phyloP scores from a whole-genome alignment of 169 alveolate species.

The Perkinsus chesapeaki region DNA sequence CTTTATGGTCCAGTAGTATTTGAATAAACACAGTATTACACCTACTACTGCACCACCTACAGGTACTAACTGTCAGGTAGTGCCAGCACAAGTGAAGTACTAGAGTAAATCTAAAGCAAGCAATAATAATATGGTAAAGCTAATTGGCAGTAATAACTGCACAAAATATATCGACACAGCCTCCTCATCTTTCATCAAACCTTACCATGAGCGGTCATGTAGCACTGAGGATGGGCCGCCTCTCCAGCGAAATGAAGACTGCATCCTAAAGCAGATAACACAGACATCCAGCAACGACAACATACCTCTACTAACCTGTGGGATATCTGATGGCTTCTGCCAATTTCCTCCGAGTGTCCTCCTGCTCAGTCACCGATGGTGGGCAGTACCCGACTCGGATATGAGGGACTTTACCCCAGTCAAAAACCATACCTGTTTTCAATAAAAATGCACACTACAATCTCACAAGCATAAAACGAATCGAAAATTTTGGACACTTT shows the following conservation, averaged over 20 bases:
- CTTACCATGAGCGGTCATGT: background rate
- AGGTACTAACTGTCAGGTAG: too few species aligned
- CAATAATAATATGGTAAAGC: too few species aligned
- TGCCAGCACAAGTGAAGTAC: too few species aligned
- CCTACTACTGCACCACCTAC: too few species aligned
- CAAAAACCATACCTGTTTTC: background rate
- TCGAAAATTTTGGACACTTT: too few species aligned
- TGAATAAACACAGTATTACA: too few species aligned
- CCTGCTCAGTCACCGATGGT: background rate
- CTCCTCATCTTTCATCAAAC: background rate
- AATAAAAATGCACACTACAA: too few species aligned
- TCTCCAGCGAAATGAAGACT: background rate
- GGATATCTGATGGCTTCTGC: background rate
- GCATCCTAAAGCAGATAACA: background rate
- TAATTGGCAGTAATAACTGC: too few species aligned
- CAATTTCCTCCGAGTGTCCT: background rate
- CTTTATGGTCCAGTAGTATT: too few species aligned
- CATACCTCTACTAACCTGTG: background rate
- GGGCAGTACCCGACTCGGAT: background rate
- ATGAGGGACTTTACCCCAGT: background rate
- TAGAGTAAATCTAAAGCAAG: too few species aligned
- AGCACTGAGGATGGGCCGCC: background rate
- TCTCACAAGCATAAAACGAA: too few species aligned
- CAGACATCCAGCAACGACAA: background rate
- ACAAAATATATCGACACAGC: too few species aligned